A percentile compares a stretch with the other conserved stretches of the same genome.
Conservation (phyloP, 129 eudicot genomes). For the Tagetes patula region DNA sequence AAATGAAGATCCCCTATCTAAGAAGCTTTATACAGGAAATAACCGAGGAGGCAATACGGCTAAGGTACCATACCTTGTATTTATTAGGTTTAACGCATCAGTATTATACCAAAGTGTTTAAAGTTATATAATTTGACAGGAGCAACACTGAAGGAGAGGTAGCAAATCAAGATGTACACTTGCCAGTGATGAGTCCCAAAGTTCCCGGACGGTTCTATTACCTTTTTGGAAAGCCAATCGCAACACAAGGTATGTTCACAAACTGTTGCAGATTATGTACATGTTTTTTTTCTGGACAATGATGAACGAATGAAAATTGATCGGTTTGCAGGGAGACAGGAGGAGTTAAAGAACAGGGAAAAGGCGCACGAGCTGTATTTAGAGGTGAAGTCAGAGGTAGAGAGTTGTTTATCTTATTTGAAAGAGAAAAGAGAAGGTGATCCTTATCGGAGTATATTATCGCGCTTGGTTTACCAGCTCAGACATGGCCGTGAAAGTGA, state of each 20-base stretch:
- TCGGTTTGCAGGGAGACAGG: slow-evolving; percentile 53
- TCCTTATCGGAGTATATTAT: slow-evolving; percentile 67
- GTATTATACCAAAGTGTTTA: no score
- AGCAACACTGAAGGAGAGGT: slow-evolving; percentile 60
- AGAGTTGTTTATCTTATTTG: slow-evolving; percentile 61
- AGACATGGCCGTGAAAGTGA: slow-evolving; percentile 55
- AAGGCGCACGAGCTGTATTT: slow-evolving; percentile 60
- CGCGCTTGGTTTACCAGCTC: slow-evolving; percentile 57
- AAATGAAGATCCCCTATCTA: slow-evolving; percentile 71
- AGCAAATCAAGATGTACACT: slow-evolving; percentile 63
- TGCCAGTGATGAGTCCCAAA: slow-evolving; percentile 74
- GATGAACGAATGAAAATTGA: background rate
- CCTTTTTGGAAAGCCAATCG: slow-evolving; percentile 70
- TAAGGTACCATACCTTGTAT: slow-evolving; percentile 44
- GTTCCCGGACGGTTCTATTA: slow-evolving; percentile 87
- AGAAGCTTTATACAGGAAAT: slow-evolving; percentile 46
- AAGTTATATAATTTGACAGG: slow-evolving; percentile 28
- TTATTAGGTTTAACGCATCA: background rate
- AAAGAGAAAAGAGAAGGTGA: slow-evolving; percentile 68
- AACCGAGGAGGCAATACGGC: slow-evolving; percentile 49
- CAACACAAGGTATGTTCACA: slow-evolving; percentile 52
- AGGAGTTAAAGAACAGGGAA: slow-evolving; percentile 61
- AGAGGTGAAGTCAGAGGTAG: slow-evolving; percentile 74
- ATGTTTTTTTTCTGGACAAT: background rate
- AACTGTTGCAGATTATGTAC: background rate